phyloP scores from a whole-genome alignment of 2,329 filamentous ascomycete genomes.

The Helminthosporium solani region DNA sequence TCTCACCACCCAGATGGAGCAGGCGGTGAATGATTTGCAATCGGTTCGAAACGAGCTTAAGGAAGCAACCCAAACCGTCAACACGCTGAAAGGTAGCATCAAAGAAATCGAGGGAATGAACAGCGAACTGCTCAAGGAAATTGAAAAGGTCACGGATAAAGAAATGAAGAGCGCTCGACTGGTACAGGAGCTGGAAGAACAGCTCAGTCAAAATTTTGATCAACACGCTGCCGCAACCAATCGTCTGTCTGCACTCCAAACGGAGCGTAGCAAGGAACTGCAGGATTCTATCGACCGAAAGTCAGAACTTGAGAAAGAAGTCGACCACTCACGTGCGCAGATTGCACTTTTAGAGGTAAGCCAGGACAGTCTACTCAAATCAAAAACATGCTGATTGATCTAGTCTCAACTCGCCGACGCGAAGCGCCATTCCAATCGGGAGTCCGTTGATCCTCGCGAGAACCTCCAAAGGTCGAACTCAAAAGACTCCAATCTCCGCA shows the following conservation, averaged over 20 bases:
- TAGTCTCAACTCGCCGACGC: conserved; percentile 64
- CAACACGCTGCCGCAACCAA: conserved; percentile 84
- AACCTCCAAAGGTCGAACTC: conserved; percentile 58
- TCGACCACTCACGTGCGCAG: conserved; percentile 77
- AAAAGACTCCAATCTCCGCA: conserved; percentile 71
- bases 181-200: conserved; percentile 94
- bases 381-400: conserved; percentile 24
- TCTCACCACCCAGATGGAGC: conserved; percentile 44
- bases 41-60: conserved; percentile 46
- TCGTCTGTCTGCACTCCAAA: conserved; percentile 70
- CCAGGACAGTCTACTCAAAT: neutral
- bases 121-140: conserved; percentile 58
- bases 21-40: conserved; percentile 47
- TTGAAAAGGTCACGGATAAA: conserved; percentile 58
- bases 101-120: conserved; percentile 51
- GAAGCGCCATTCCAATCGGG: conserved; percentile 51
- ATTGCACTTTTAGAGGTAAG: conserved; percentile 76
- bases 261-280: conserved; percentile 47
- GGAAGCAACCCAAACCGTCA: conserved; percentile 40
- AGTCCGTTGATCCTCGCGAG: conserved; percentile 48
- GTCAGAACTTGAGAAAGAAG: conserved; percentile 55
- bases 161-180: conserved; percentile 91
- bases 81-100: conserved; percentile 46
- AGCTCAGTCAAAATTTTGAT: conserved; percentile 92
- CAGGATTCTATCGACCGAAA: conserved; percentile 44